Evolutionary conservation across 2,329 filamentous ascomycete genomes (phyloP), one percentile per base, ranked within the genome.

Genomic region (Drechslerella coelobrocha): DNA sequence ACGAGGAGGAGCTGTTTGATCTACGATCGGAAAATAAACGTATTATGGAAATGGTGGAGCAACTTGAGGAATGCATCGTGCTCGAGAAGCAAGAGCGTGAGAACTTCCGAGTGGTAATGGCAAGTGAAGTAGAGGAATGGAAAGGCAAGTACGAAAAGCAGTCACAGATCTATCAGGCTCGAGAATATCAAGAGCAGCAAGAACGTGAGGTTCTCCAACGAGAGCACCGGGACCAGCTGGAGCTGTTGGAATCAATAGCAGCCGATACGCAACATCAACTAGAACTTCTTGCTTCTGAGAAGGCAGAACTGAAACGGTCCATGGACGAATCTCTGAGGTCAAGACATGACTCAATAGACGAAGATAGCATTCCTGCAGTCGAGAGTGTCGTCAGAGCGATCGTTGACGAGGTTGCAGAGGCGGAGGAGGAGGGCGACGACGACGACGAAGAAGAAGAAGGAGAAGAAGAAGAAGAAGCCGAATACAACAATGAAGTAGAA

Each of bases 231-330:
- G 66, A 65, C 24, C 68, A 66, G 17, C 41, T 72, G 29, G 68
- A 72, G 34, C 50, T 72, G n/a, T 51, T 72, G 4, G 68, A 72
- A 24, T 66, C 61, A 39, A 65, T 72, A 56, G 68, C 68, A 12
- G 68, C 68, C 12, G 68, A 72, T 47, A 72, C 68, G 9, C 68
- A 72, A 34, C 61, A 66, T 27, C 68, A 72, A 27, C 26, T 72
- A 5, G 68, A 72, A 41, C 54, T 72, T 4, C 55, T 72, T 10
- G 68, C 68, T 2, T 47, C 54, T 17, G 68, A 72, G 47, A 72
- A 61, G 27, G 66, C 66, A 19, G 66, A 63, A 17, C 59, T 71
- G n/a, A 71, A 63, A 39, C 66, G 53, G 39, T 71, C 66, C 6
- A 57, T 71, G 59, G 66, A 71, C 17, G 59, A 54, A 17, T 55